Evolutionary conservation across 75 land plant species (phyloP), one percentile per base, ranked within the genome.

Genomic region (Azolla pinnata): DNA sequence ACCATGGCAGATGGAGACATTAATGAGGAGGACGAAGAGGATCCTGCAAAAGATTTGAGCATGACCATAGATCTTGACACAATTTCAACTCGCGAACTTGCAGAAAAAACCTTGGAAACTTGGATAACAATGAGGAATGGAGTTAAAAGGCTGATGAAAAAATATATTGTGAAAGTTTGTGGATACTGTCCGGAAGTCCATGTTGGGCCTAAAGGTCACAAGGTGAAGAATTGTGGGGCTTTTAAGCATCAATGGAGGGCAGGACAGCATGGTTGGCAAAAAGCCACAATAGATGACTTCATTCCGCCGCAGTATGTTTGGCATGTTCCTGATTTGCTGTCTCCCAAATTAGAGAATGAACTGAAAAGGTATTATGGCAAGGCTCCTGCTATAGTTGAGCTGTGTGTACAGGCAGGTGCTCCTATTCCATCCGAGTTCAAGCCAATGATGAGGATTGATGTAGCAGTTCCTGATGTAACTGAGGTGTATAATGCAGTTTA

Each of bases 191-290:
- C 88, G 10, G 83, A 78, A 56, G 81, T 80, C n/a, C 88, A 78
- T 50, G 75, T 84, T 1, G 83, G 83, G 10, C 81, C 81, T 49
- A 69, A 74, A 34, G 81, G 83, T 12, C 88, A 84, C 67, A 64
- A 69, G 49, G 81, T 67, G 9, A 69, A 77, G 69, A 38, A 66
- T 1, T 84, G 88, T 61, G 79, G 72, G 17, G 84, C 88, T 0
- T 76, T 65, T 60, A 85, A 81, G 63, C 84, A 85, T 67, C 88
- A 85, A 66, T 70, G 77, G 81, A 66, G 88, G 53, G 74, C 77
- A 46, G 83, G 88, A 18, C 81, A 81, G 63, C 88, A 85, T 56
- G 88, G 82, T 24, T 85, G 88, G 88, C 88, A 85, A 58, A 78
- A 79, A 31, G 88, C 88, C 10, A 76, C 79, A 8, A 32, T 85